Base-by-base conservation (phyloP, 495 filamentous ascomycete species). In the Aspergillus incahuasiensis region DNA sequence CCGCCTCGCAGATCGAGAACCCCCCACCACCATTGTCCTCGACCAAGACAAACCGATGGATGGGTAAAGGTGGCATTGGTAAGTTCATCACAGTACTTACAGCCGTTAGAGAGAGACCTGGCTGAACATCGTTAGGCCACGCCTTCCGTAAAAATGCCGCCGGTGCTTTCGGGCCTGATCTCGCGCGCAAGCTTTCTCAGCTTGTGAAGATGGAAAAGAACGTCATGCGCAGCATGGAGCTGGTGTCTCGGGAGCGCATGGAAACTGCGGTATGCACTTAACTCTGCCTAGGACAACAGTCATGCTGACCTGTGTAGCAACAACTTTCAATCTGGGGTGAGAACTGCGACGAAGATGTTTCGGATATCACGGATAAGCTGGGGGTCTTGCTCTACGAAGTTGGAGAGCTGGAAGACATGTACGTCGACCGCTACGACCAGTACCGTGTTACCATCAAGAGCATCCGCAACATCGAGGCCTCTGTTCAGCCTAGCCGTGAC, bases 181-280 rank as follows among this genome's bases (percentile, higher is more conserved):
- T 98, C 28, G 87, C 95, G 51, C 92, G 94, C 80, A 98, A 98
- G 83, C 84, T 98, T 53, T 86, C 92, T 22, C 90, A 95, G 79
- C 83, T 98, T 34, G 94, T 98, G 56, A 97, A 98, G 80, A 97
- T 98, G 95, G 94, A 98, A 78, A 98, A 98, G 87, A 97, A 98
- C 66, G 87, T 95, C 45, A 98, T 98, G 94, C 89, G 94, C 65
- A 96, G 91, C 69, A 85, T 98, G 82, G 94, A 97, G 70, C 78
- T 92, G 49, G 94, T 97, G 39, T 89, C 91, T 30, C 84, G 90
- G 60, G 94, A 97, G 79, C 82, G 95, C 58, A 97, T 97, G 89
- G 95, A 97, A 63, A 94, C 96, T 61, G 95, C 94, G 63, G 91
- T 95, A 86, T 64, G 88, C 69, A 21, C 45, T n/a, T 48, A 25